These are phyloP conservation scores for Colletotrichum higginsianum DNA, from an alignment of 2,329 filamentous ascomycete genomes.

Conservation along the genomic window DNA sequence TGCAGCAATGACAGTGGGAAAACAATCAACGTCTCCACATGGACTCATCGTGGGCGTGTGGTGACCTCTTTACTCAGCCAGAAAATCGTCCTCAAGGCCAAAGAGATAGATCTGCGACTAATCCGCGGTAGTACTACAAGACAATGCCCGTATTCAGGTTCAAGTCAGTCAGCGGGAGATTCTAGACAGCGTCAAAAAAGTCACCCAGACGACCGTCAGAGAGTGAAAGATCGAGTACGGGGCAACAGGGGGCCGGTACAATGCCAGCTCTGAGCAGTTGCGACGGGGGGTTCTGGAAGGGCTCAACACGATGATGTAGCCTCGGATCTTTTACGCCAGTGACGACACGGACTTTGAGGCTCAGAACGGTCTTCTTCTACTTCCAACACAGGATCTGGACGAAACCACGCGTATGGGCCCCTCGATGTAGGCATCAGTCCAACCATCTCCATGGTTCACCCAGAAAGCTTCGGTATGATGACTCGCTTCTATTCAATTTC, in stretches of 20 bases:
- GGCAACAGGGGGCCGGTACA: slow-evolving; percentile 61
- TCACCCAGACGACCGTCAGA: slow-evolving; percentile 67
- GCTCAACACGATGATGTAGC: slow-evolving; percentile 54
- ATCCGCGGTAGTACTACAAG: slow-evolving; percentile 58
- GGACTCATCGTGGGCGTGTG: slow-evolving; percentile 67
- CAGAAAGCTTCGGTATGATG: not conserved
- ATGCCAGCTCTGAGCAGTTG: slow-evolving; percentile 61
- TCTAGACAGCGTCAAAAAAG: slow-evolving; percentile 71
- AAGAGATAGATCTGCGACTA: slow-evolving; percentile 21
- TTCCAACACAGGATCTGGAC: slow-evolving; percentile 73
- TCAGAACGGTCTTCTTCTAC: slow-evolving; percentile 66
- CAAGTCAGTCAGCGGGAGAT: slow-evolving; percentile 74
- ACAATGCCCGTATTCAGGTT: slow-evolving; percentile 70
- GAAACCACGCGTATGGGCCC: slow-evolving; percentile 57
- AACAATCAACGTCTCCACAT: slow-evolving; percentile 71
- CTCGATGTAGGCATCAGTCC: not conserved
- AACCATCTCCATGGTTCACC: too few relatives aligned
- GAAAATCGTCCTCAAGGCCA: not conserved
- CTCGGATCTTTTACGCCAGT: slow-evolving; percentile 15
- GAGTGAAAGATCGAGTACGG: slow-evolving; percentile 68
- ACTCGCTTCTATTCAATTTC: not conserved
- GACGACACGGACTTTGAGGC: slow-evolving; percentile 42
- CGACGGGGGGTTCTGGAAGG: slow-evolving; percentile 57
- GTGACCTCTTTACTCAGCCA: slow-evolving; percentile 57
- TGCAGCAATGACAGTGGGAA: slow-evolving; percentile 69